Evolutionary conservation across 2,329 filamentous ascomycete genomes (phyloP).

Genomic region (Stagonosporopsis vannaccii): DNA sequence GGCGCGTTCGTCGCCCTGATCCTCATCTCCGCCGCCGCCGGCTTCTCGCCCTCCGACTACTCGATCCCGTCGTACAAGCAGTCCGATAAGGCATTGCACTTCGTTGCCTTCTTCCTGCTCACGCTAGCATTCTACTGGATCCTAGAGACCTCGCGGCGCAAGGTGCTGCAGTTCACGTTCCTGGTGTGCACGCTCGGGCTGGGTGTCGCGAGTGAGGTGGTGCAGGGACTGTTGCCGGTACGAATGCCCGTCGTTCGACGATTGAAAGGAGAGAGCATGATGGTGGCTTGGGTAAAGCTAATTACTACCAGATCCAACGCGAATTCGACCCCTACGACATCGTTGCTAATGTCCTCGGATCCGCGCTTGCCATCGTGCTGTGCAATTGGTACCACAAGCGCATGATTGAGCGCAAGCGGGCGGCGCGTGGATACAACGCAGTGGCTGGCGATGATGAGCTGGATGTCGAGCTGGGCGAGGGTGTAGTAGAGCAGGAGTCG

Average conservation of each 20-base stretch:
- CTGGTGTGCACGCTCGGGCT: constrained; percentile 77
- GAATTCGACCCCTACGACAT: constrained; percentile 83
- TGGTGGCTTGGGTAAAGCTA: not conserved
- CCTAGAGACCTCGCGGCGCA: constrained; percentile 85
- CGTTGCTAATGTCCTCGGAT: constrained; percentile 84
- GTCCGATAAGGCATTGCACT: constrained; percentile 85
- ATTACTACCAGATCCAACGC: constrained; percentile 53
- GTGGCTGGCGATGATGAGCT: constrained; percentile 68
- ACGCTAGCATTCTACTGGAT: constrained; percentile 96
- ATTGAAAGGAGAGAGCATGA: not conserved
- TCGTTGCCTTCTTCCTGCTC: constrained; percentile 86
- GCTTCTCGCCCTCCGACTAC: constrained; percentile 66
- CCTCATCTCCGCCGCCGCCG: constrained; percentile 73
- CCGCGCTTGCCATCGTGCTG: constrained; percentile 71
- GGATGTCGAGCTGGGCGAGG: constrained; percentile 79
- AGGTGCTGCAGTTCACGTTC: constrained; percentile 83
- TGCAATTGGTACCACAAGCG: constrained; percentile 94
- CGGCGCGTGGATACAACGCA: constrained; percentile 73
- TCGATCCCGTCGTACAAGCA: constrained; percentile 69
- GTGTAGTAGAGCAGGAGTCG: constrained; percentile 65
- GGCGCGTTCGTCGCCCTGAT: constrained; percentile 63
- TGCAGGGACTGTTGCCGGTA: constrained; percentile 74
- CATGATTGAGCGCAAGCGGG: constrained; percentile 87
- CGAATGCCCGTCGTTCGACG: constrained; percentile 18
- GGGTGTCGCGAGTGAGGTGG: constrained; percentile 76